phyloP scores from a whole-genome alignment of 2,329 filamentous ascomycete genomes.

The Acrodontium crateriforme region DNA sequence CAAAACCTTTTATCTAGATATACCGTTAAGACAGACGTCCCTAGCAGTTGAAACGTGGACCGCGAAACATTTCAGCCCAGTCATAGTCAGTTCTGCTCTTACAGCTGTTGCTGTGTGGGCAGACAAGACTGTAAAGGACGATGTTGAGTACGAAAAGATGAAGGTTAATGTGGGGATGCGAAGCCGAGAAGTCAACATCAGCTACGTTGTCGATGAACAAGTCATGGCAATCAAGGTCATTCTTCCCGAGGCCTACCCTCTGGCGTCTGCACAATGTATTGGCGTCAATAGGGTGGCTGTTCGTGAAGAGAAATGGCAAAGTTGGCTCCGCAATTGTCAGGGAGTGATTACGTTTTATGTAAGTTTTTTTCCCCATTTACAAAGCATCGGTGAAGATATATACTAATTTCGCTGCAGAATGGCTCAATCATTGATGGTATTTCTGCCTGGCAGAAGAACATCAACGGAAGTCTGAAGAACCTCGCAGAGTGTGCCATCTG shows the following conservation, averaged over 20 bases:
- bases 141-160: slow-evolving; percentile 39
- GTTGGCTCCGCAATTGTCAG: slow-evolving; percentile 76
- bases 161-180: slow-evolving; percentile 56
- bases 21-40: slow-evolving; percentile 64
- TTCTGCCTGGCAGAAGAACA: slow-evolving; percentile 71
- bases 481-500: slow-evolving; percentile 84
- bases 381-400: background rate
- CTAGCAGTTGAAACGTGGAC: slow-evolving; percentile 75
- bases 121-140: slow-evolving; percentile 23
- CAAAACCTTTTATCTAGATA: slow-evolving; percentile 72
- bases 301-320: slow-evolving; percentile 82
- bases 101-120: slow-evolving; percentile 57
- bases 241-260: slow-evolving; percentile 68
- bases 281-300: slow-evolving; percentile 75
- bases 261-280: slow-evolving; percentile 62
- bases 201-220: slow-evolving; percentile 79
- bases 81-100: slow-evolving; percentile 52
- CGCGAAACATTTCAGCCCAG: slow-evolving; percentile 61
- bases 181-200: slow-evolving; percentile 64
- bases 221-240: slow-evolving; percentile 70
- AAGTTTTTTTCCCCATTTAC: slow-evolving; percentile 15
- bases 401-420: slow-evolving; percentile 35
- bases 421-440: slow-evolving; percentile 80
- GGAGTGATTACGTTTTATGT: slow-evolving; percentile 84
- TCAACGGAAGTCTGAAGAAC: slow-evolving; percentile 76